phyloP scores from a whole-genome alignment of 176 grass and related monocot genomes.

The Carex kokanica region DNA sequence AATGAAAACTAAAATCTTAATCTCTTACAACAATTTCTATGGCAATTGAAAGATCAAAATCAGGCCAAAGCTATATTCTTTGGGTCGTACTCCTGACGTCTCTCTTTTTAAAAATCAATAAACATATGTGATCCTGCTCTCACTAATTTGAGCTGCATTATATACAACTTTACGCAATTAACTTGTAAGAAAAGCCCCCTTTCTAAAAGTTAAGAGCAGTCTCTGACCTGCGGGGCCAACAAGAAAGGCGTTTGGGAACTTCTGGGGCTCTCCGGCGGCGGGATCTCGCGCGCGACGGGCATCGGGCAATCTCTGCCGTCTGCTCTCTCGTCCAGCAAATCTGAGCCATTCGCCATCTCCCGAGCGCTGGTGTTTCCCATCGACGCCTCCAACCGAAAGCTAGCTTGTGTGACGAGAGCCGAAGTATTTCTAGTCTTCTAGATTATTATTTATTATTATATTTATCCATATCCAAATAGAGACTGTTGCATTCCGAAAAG shows the following conservation, averaged over 20 bases:
- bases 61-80: background rate
- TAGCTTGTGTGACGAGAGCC: background rate
- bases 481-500: constrained; percentile 6
- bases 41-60: background rate
- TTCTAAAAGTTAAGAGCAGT: background rate
- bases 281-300: constrained; percentile 15
- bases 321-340: background rate
- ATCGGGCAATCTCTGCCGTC: constrained; percentile 11
- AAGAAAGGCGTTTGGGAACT: constrained; percentile 44
- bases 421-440: background rate
- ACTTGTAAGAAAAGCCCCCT: background rate
- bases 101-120: background rate
- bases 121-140: background rate
- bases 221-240: constrained; percentile 57
- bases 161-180: background rate
- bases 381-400: constrained; percentile 2
- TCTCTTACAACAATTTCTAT: background rate
- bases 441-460: background rate
- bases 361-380: constrained; percentile 75
- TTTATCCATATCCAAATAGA: constrained; percentile 17
- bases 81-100: background rate
- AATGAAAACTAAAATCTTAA: background rate
- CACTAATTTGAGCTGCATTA: constrained; percentile 11
- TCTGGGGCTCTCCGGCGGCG: constrained; percentile 38
- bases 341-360: constrained; percentile 53